A percentile compares a stretch with the other conserved stretches of the same genome.
Evolutionary conservation across 2,329 filamentous ascomycete genomes (phyloP).

Genomic region (Verticillium alfalfae): DNA sequence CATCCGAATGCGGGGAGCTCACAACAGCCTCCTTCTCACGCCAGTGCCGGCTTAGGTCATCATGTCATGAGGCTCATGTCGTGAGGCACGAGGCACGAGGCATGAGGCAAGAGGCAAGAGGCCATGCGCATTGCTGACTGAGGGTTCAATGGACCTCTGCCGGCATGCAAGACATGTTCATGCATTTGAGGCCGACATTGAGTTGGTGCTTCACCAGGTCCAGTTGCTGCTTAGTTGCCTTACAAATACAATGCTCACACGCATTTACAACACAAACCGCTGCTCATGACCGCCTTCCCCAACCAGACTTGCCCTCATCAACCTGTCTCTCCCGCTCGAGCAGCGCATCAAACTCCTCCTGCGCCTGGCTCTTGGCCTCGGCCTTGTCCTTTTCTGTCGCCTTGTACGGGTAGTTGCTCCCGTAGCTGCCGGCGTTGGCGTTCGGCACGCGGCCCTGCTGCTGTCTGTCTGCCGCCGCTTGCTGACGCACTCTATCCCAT

Average conservation of each 20-base stretch:
- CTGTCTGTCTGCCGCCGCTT: slow-evolving; percentile 14
- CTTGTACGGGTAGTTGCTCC: slow-evolving; percentile 7
- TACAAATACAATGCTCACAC: neutral
- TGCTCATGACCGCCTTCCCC: neutral
- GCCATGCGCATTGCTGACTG: too few species aligned
- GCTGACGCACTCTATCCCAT: slow-evolving; percentile 40
- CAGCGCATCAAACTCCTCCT: slow-evolving; percentile 44
- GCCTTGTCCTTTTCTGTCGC: slow-evolving; percentile 20
- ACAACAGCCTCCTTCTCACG: neutral
- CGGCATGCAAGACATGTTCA: too few species aligned
- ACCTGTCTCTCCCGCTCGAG: slow-evolving; percentile 35
- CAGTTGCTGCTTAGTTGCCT: too few species aligned
- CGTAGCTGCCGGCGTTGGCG: neutral
- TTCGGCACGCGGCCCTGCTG: neutral
- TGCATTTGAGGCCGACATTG: too few species aligned
- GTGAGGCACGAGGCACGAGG: too few species aligned
- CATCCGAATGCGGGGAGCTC: neutral
- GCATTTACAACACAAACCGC: neutral
- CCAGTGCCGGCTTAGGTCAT: neutral
- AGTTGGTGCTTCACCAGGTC: too few species aligned
- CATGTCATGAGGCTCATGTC: neutral
- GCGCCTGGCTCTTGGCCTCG: slow-evolving; percentile 37
- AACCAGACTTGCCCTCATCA: neutral
- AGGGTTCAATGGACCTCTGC: too few species aligned
- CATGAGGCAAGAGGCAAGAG: too few species aligned